These are phyloP conservation scores for Colletotrichum liriopes DNA, from an alignment of 2,329 filamentous ascomycete genomes.

Conservation along the genomic window DNA sequence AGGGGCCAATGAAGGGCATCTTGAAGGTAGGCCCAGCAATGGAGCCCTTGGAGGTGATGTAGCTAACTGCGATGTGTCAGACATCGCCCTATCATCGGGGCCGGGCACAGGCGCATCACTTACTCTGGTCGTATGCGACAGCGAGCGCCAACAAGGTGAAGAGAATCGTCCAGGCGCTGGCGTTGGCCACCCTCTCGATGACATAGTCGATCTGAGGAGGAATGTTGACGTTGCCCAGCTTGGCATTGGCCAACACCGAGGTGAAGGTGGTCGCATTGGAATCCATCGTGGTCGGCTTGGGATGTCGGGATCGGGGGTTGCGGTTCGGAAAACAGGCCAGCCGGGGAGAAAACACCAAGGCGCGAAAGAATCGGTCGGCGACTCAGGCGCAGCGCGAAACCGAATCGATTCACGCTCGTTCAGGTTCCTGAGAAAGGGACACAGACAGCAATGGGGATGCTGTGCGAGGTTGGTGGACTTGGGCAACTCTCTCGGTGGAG, in stretches of 20 bases:
- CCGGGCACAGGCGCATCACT: constrained; percentile 54
- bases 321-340: neutral
- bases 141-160: constrained; percentile 80
- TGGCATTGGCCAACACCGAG: constrained; percentile 77
- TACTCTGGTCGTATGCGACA: constrained; percentile 92
- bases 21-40: constrained; percentile 84
- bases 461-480: constrained; percentile 17
- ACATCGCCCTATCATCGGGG: neutral
- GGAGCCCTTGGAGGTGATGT: constrained; percentile 81
- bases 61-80: constrained; percentile 71
- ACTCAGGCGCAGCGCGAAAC: constrained; percentile 15
- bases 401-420: constrained; percentile 21
- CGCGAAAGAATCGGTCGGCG: constrained; percentile 19
- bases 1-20: constrained; percentile 93
- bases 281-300: constrained; percentile 59
- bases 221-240: constrained; percentile 63
- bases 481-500: constrained; percentile 32
- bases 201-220: constrained; percentile 70
- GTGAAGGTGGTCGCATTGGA: constrained; percentile 77
- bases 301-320: neutral
- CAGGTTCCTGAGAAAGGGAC: neutral
- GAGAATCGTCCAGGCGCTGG: constrained; percentile 72
- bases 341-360: constrained; percentile 15
- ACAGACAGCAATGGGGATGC: constrained; percentile 12
- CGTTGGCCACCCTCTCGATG: constrained; percentile 69